Evolutionary conservation across 192 early-diverging fungal species (phyloP), one percentile per base, ranked within the genome.

Genomic region (Dimargaris cristalligena): DNA sequence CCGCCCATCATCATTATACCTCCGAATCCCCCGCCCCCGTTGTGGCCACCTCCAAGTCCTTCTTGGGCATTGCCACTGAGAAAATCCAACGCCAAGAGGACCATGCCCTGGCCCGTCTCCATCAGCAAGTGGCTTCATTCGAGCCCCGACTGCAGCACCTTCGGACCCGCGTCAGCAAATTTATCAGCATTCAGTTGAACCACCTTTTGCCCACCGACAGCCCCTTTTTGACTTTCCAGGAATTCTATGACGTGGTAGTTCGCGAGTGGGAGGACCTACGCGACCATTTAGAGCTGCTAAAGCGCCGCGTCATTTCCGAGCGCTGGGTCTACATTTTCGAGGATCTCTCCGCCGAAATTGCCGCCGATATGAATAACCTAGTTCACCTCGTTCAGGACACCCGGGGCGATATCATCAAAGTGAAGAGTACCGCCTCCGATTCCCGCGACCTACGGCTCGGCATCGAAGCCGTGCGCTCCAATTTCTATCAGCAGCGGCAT

Each of bases 81-180:
- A 57, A 60, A 14, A 47, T 60, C 22, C 59, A 60, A 26, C 20
- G 30, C 13, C 59, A 49, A 22, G 59, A 60, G 23, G 59, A 60
- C 31, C 47, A 60, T 44, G 59, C 59, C 0, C 46, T 60, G 35
- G 59, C 59, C 26, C 59, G 59, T 3, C 30, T 60, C 26, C 45
- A 49, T 29, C 59, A 60, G 26, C 59, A 60, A 45, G 47, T 60
- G 13, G 59, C 20, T 18, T 48, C 59, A n/a, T 49, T 60, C 16
- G 44, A 46, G 22, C 59, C 59, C 30, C 59, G 59, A 10, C 59
- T 60, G 26, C 33, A 35, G 26, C 55, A 57, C 22, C 34, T 57
- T 3, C 26, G 38, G 8, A 13, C 18, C 34, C 55, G 35, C 4
- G 55, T 57, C 13, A 35, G 34, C 34, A 32, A 34, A 16, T 57